These are phyloP conservation scores for Fusarium aywerte DNA, from an alignment of 2,329 filamentous ascomycete genomes.

Conservation along the genomic window DNA sequence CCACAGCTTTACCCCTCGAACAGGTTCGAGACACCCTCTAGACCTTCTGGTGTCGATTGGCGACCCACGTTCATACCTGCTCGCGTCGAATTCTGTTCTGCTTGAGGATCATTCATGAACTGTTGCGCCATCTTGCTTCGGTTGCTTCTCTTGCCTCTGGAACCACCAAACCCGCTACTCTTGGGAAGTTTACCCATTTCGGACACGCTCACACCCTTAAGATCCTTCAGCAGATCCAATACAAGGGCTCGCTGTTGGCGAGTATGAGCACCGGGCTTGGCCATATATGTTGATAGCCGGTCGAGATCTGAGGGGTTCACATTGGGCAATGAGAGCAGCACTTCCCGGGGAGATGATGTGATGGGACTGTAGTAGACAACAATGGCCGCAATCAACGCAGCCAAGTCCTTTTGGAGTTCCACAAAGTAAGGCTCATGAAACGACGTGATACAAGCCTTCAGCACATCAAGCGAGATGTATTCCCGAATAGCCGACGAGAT, in stretches of 20 bases:
- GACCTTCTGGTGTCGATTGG: slow-evolving; percentile 59
- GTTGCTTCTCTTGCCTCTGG: slow-evolving; percentile 44
- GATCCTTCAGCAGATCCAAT: slow-evolving; percentile 83
- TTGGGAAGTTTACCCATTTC: slow-evolving; percentile 87
- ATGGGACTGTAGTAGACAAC: slow-evolving; percentile 77
- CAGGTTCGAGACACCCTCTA: slow-evolving; percentile 66
- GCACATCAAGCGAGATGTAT: slow-evolving; percentile 87
- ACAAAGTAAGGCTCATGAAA: slow-evolving; percentile 97
- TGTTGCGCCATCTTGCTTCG: slow-evolving; percentile 69
- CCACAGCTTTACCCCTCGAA: slow-evolving; percentile 53
- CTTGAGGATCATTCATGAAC: slow-evolving; percentile 68
- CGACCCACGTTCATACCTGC: slow-evolving; percentile 47
- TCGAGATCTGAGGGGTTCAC: slow-evolving; percentile 76
- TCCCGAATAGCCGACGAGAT: slow-evolving; percentile 79
- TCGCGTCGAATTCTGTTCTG: slow-evolving; percentile 46
- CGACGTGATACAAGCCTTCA: slow-evolving; percentile 89
- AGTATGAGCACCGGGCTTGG: slow-evolving; percentile 68
- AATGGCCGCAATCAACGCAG: slow-evolving; percentile 86
- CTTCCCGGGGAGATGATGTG: slow-evolving; percentile 75
- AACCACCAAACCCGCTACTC: slow-evolving; percentile 53
- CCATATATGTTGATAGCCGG: slow-evolving; percentile 69
- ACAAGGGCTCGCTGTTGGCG: slow-evolving; percentile 84
- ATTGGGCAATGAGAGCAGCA: slow-evolving; percentile 83
- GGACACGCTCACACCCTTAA: slow-evolving; percentile 91
- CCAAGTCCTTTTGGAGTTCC: slow-evolving; percentile 92